A percentile compares a stretch with the other conserved stretches of the same genome.
Evolutionary conservation across 129 eudicot species (phyloP).

Genomic region (Lonicera japonica): DNA sequence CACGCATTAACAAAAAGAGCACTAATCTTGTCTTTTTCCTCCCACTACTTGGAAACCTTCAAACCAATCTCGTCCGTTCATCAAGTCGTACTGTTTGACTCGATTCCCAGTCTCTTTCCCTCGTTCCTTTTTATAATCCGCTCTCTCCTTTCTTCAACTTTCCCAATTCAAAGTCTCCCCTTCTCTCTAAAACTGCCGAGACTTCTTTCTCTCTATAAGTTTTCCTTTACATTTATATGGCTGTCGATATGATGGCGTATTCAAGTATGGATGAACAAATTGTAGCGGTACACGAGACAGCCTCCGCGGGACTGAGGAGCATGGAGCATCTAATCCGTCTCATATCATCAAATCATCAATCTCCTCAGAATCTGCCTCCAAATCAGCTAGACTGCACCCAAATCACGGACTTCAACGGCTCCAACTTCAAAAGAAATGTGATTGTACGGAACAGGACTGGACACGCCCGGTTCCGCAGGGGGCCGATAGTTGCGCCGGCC

Average conservation of each 20-base stretch:
- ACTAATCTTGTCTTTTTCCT: too few relatives aligned
- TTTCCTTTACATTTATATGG: constrained; percentile 6
- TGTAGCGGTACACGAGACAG: constrained; percentile 29
- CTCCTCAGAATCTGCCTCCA: neutral
- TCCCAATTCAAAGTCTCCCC: too few relatives aligned
- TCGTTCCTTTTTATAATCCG: too few relatives aligned
- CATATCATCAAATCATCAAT: constrained; percentile 8
- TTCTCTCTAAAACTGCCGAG: too few relatives aligned
- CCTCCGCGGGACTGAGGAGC: constrained; percentile 34
- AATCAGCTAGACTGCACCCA: constrained; percentile 19
- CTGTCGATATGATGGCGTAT: constrained; percentile 19
- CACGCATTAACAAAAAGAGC: too few relatives aligned
- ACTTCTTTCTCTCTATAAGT: too few relatives aligned
- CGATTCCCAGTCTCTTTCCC: too few relatives aligned
- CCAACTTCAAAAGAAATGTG: neutral
- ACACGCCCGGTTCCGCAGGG: constrained; percentile 76
- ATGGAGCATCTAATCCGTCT: constrained; percentile 37
- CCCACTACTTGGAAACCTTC: too few relatives aligned
- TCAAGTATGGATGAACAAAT: constrained; percentile 29
- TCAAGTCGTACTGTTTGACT: too few relatives aligned
- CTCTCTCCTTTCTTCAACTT: too few relatives aligned
- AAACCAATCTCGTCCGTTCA: too few relatives aligned
- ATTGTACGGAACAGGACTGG: constrained; percentile 54
- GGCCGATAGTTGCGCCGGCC: constrained; percentile 7
- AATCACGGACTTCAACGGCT: constrained; percentile 5